Base-by-base conservation (phyloP, 2,329 filamentous ascomycete species). In the Aaosphaeria arxii region DNA sequence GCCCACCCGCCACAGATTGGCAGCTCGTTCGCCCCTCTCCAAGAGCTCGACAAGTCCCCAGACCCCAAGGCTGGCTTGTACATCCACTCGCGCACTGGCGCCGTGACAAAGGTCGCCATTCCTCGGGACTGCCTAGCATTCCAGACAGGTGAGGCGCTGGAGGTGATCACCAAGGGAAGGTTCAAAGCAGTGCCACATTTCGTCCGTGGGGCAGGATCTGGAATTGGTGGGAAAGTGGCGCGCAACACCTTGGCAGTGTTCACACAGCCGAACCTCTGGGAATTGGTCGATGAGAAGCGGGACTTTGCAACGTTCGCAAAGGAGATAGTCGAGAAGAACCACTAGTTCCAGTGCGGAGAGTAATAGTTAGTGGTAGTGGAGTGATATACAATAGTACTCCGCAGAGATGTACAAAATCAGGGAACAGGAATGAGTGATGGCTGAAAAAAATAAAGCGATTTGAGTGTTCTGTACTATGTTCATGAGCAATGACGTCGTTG, bases 101-200 rank as follows among this genome's bases (percentile, higher is more conserved):
- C 86, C 50, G 86, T 88, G 1, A 87, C 91, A n/a, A 94, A 97
- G 71, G 90, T 97, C 58, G 85, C 86, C 64, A 96, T 99, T 55
- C 94, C 92, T 1, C 80, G 85, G 39, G 91, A 95, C 66, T 94
- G 90, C 70, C 86, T 99, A 43, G 94, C 89, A 1, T 99, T 99
- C 68, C 92, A 99, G 76, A 99, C 92, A 0, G 94, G 92, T 2
- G 90, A 96, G 73, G 87, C 92, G 1, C 76, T 99, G 44, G 87
- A 97, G 72, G 79, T 89, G 49, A 96, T 99, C 66, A 97, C 92
- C 0, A 77, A 81, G n/a, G 94, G 94, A 7, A 85, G 83, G 63
- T 96, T 99, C 77, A 89, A 87, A 71, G 94, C 94, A 1, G 94
- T 97, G 51, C 92, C 94, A 56, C 94, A 99, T 75, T 97, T 95